Conservation (phyloP, 495 filamentous ascomycete genomes). For the Aspergillus cavernicola region DNA sequence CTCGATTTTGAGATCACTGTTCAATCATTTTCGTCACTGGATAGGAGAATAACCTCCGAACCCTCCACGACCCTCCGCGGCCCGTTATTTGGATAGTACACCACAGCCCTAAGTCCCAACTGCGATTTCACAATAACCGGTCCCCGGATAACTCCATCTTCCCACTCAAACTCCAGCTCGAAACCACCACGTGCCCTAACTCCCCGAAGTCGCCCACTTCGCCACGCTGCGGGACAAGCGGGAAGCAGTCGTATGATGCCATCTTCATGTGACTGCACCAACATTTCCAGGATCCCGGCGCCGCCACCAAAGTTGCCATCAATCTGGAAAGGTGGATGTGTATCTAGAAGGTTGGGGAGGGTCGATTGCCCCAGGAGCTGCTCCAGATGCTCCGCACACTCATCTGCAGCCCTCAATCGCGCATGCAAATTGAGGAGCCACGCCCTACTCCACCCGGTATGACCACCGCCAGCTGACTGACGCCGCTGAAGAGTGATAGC, state of each 20-base stretch:
- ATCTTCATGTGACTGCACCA: constrained; percentile 48
- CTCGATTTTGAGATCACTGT: not conserved
- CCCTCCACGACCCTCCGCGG: constrained; percentile 7
- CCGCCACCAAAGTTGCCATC: constrained; percentile 52
- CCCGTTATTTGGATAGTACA: constrained; percentile 24
- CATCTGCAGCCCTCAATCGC: constrained; percentile 25
- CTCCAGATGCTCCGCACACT: constrained; percentile 34
- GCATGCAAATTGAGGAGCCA: constrained; percentile 45
- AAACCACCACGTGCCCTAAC: constrained; percentile 42
- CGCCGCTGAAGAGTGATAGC: constrained; percentile 35
- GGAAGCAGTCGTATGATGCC: constrained; percentile 41
- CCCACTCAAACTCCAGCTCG: constrained; percentile 36
- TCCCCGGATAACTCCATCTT: constrained; percentile 20
- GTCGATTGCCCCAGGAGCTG: constrained; percentile 37
- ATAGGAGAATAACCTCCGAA: not conserved
- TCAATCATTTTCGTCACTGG: not conserved
- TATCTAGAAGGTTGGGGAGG: constrained; percentile 39
- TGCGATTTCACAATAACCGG: constrained; percentile 19
- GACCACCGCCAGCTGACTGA: constrained; percentile 39
- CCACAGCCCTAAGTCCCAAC: constrained; percentile 7
- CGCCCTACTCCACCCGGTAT: constrained; percentile 48
- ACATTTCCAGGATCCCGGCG: constrained; percentile 47
- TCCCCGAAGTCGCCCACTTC: constrained; percentile 31
- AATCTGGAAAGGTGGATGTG: constrained; percentile 46
- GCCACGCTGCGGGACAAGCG: constrained; percentile 37